Percentiles rank a stretch among this genome's conserved stretches.
Conservation (phyloP, 176 grass and related monocot genomes). For the Musa acuminata region DNA sequence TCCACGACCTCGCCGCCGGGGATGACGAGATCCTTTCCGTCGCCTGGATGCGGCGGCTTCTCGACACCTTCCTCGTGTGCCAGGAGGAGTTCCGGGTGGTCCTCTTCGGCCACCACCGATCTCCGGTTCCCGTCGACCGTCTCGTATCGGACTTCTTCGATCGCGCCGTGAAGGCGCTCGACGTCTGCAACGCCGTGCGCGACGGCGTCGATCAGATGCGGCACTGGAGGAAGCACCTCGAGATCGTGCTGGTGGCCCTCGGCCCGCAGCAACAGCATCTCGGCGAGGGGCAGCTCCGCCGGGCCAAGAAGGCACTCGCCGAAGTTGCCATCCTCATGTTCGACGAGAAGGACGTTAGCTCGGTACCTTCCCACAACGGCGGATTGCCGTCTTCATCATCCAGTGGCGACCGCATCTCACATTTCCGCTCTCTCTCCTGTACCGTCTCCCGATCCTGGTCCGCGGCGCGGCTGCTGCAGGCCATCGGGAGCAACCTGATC, state of each 20-base stretch:
- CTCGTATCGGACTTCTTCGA: constrained; percentile 54
- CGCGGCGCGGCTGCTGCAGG: neutral
- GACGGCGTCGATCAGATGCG: constrained; percentile 67
- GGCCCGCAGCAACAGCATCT: constrained; percentile 13
- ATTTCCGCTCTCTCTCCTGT: constrained; percentile 9
- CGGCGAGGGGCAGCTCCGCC: constrained; percentile 68
- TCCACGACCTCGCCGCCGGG: neutral
- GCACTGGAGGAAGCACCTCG: constrained; percentile 66
- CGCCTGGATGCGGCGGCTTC: constrained; percentile 62
- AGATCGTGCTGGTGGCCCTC: constrained; percentile 41
- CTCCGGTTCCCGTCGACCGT: constrained; percentile 28
- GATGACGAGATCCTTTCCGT: constrained; percentile 39
- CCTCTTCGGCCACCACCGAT: constrained; percentile 31
- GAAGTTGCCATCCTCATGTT: constrained; percentile 66
- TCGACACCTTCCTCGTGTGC: constrained; percentile 59
- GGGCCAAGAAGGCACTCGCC: constrained; percentile 53
- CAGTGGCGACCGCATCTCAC: neutral
- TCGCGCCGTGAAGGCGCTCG: constrained; percentile 80
- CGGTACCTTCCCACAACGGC: constrained; percentile 23
- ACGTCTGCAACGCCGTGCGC: constrained; percentile 85
- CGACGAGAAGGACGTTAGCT: constrained; percentile 43
- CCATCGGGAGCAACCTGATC: neutral
- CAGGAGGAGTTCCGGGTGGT: constrained; percentile 55
- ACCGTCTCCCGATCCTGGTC: constrained; percentile 4
- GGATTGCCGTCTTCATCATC: neutral